phyloP scores from a whole-genome alignment of 768 basidiomycete genomes.

The Russula abietina region DNA sequence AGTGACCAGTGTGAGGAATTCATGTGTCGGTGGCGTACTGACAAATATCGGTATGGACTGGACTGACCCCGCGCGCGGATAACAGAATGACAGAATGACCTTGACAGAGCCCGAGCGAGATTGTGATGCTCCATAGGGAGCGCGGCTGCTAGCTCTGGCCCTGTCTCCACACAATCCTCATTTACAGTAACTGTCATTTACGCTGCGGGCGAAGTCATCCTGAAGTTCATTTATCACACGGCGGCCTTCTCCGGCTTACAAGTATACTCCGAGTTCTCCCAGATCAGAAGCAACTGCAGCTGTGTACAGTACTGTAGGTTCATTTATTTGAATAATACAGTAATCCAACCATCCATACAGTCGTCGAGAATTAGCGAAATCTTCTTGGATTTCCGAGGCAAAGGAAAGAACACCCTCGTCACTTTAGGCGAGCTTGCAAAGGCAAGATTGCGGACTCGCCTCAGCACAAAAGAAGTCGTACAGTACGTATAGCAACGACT shows the following conservation, averaged over 20 bases:
- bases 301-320: no score
- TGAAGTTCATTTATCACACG: background rate
- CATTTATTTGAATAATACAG: background rate
- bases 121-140: no score
- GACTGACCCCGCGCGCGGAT: background rate
- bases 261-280: no score
- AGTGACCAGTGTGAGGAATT: no score
- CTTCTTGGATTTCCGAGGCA: background rate
- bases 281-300: background rate
- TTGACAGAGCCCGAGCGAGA: no score
- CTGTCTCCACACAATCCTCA: background rate
- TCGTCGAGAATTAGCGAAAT: background rate
- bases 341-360: background rate
- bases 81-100: background rate
- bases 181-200: background rate
- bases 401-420: background rate
- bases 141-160: no score
- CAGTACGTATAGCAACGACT: background rate
- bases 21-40: slow-evolving; percentile 1
- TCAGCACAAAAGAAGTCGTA: background rate
- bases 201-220: background rate
- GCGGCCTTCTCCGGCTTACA: background rate
- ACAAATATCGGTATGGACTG: background rate
- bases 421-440: background rate
- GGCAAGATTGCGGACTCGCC: background rate